A percentile compares a stretch with the other conserved stretches of the same genome.
Conservation (phyloP, 208 protist species). For the Leptomonas pyrrhocoris region DNA sequence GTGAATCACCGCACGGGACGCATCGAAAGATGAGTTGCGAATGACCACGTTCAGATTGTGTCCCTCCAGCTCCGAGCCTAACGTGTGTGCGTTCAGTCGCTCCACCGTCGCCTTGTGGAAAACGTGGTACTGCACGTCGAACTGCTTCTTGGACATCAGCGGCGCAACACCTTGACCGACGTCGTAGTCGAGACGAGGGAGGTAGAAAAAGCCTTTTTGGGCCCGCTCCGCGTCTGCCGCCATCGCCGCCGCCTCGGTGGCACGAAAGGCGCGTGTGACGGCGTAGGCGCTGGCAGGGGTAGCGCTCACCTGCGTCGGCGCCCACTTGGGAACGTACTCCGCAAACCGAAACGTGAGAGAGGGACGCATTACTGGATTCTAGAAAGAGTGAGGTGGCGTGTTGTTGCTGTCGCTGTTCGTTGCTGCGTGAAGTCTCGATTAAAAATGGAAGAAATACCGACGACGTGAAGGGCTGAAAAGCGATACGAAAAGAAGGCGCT, state of each 20-base stretch:
- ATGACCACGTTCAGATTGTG: constrained; percentile 85
- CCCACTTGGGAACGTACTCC: constrained; percentile 72
- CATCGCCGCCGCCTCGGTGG: constrained; percentile 53
- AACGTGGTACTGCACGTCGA: constrained; percentile 78
- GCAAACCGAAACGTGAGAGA: constrained; percentile 45
- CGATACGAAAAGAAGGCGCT: no score
- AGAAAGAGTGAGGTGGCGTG: not conserved
- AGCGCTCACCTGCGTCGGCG: constrained; percentile 15
- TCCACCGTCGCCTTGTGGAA: constrained; percentile 84
- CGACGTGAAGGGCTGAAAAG: no score
- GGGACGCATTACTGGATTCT: constrained; percentile 33
- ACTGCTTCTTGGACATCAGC: constrained; percentile 67
- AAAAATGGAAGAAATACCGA: no score
- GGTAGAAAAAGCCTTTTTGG: constrained; percentile 70
- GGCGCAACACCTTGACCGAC: constrained; percentile 56
- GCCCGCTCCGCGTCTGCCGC: constrained; percentile 48
- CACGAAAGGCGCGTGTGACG: constrained; percentile 64
- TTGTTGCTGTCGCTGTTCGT: not conserved
- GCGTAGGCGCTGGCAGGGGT: constrained; percentile 26
- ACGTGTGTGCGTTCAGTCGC: constrained; percentile 71
- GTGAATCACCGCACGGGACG: constrained; percentile 67
- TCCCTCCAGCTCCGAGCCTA: constrained; percentile 81
- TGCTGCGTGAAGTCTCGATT: no score
- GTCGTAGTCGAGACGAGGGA: constrained; percentile 76
- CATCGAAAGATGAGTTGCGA: constrained; percentile 81